A percentile compares a stretch with the other conserved stretches of the same genome.
These are phyloP conservation scores for Mycosphaerella sp. DNA, from an alignment of 2,329 filamentous ascomycete genomes.

Conservation along the genomic window DNA sequence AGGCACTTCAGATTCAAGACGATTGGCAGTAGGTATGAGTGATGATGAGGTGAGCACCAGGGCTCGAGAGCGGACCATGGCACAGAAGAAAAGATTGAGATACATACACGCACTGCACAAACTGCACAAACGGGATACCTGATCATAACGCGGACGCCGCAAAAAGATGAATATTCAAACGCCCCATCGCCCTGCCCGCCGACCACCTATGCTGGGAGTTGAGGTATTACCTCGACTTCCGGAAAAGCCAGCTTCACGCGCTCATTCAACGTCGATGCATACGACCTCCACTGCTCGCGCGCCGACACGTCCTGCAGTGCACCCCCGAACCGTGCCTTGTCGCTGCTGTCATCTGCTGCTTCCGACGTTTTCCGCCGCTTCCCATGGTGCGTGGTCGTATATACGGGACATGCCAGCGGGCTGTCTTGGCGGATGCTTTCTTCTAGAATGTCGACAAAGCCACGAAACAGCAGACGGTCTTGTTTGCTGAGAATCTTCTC, in stretches of 20 bases:
- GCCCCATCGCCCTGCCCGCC: no score
- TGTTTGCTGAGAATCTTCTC: constrained; percentile 8
- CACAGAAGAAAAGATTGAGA: no score
- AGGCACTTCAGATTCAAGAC: no score
- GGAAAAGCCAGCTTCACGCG: constrained; percentile 5
- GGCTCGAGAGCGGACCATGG: no score
- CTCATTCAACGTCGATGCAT: constrained; percentile 1
- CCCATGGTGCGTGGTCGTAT: no score
- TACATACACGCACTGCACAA: no score
- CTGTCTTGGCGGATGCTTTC: constrained; percentile 1
- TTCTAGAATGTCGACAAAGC: constrained; percentile 6
- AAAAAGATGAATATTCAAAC: no score
- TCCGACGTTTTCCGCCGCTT: neutral
- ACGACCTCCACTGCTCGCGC: constrained; percentile 1
- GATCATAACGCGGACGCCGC: no score
- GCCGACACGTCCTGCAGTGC: neutral
- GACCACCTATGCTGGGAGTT: neutral
- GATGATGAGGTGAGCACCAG: no score
- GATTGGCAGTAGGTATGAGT: no score
- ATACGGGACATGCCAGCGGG: neutral
- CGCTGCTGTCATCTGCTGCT: neutral
- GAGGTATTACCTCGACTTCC: constrained; percentile 9
- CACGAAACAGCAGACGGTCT: constrained; percentile 6
- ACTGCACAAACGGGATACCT: no score
- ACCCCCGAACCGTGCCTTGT: constrained; percentile 1